Evolutionary conservation across 495 filamentous ascomycete genomes (phyloP).

Genomic region (Tuber brumale): DNA sequence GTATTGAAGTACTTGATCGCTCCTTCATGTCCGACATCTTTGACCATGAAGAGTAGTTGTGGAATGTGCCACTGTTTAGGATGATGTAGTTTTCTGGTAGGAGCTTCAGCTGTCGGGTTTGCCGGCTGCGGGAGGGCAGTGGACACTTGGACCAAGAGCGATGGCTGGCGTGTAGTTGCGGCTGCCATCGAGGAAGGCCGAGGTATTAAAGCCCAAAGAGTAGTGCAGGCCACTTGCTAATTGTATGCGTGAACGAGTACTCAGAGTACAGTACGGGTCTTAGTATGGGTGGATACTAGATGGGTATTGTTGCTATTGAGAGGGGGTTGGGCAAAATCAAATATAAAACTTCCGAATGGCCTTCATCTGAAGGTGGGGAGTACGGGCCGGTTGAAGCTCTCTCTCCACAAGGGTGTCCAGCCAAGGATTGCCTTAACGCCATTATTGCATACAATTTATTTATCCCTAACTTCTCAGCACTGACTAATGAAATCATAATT

Average conservation of each 20-base stretch:
- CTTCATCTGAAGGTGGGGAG: neutral
- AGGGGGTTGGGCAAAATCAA: neutral
- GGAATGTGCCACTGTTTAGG: slow-evolving; percentile 44
- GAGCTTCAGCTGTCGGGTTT: slow-evolving; percentile 8
- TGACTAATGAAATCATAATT: neutral
- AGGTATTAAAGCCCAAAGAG: neutral
- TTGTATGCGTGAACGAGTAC: neutral
- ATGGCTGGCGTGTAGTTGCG: slow-evolving; percentile 15
- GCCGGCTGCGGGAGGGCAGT: slow-evolving; percentile 20
- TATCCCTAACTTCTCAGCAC: neutral
- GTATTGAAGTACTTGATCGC: slow-evolving; percentile 56
- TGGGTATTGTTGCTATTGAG: neutral
- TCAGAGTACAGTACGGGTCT: neutral
- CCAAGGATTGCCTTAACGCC: neutral
- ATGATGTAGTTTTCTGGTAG: slow-evolving; percentile 4
- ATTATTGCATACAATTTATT: neutral
- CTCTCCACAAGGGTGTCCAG: neutral
- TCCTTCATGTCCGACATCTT: slow-evolving; percentile 62
- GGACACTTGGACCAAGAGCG: slow-evolving; percentile 12
- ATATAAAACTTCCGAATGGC: neutral
- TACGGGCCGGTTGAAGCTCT: neutral
- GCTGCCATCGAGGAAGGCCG: neutral
- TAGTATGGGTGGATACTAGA: neutral
- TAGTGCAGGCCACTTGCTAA: neutral
- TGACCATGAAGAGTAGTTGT: slow-evolving; percentile 62